Percentiles rank a stretch among this genome's conserved stretches.
These are phyloP conservation scores for Jatropha curcas DNA, from an alignment of 345 rosid genomes.

Conservation along the genomic window DNA sequence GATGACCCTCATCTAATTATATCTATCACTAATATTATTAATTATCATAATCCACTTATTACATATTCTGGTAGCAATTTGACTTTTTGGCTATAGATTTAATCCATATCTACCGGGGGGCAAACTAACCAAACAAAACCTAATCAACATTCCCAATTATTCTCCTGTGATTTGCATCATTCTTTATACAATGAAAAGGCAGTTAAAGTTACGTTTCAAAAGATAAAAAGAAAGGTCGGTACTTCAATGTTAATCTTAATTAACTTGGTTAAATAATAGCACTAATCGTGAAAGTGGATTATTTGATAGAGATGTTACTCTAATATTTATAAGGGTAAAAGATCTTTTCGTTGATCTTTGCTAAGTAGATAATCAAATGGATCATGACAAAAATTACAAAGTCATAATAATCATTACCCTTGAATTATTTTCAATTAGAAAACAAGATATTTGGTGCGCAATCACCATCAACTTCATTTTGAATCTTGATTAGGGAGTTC, in stretches of 20 bases:
- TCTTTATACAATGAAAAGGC: background rate
- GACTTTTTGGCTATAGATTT: too few species aligned
- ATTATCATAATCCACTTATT: background rate
- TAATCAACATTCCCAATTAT: too few species aligned
- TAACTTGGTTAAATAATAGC: background rate
- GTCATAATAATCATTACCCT: slow-evolving; percentile 24
- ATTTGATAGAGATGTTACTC: background rate
- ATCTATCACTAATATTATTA: too few species aligned
- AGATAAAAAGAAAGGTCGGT: background rate
- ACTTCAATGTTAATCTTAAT: background rate
- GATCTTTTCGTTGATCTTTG: background rate
- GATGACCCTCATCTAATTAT: background rate
- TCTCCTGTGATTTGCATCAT: background rate
- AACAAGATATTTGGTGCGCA: slow-evolving; percentile 25
- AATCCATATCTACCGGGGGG: too few species aligned
- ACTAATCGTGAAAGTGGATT: background rate
- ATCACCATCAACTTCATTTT: slow-evolving; percentile 22
- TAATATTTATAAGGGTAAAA: background rate
- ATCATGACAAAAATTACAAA: slow-evolving; percentile 9
- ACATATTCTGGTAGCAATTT: too few species aligned
- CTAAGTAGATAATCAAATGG: background rate
- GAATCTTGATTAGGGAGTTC: background rate
- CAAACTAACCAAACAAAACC: too few species aligned
- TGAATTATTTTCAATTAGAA: slow-evolving; percentile 13
- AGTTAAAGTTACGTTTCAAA: too few species aligned